A percentile compares a stretch with the other conserved stretches of the same genome.
Evolutionary conservation across 805 yeast species (phyloP).

Genomic region (Saccharomycopsis javanensis): DNA sequence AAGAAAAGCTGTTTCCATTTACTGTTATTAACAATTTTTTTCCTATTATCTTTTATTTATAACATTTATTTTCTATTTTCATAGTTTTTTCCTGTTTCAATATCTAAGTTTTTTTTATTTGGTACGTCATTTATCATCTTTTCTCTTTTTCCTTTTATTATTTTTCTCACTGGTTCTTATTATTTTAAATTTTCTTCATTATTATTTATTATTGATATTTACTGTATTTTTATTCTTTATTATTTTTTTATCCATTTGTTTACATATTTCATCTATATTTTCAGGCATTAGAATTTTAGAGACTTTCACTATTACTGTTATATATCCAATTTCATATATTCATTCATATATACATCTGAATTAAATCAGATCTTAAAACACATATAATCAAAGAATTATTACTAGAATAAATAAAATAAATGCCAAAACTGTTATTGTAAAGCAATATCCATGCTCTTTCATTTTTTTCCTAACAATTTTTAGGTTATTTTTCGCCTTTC

Average conservation of each 20-base stretch:
- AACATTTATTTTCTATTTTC: neutral
- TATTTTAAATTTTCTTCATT: neutral
- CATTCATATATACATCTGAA: neutral
- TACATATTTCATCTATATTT: neutral
- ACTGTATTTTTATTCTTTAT: neutral
- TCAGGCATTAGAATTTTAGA: neutral
- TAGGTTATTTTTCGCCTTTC: conserved; percentile 33
- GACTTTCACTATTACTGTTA: neutral
- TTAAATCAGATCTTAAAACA: neutral
- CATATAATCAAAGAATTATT: conserved; percentile 28
- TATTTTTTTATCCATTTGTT: neutral
- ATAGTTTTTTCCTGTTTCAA: neutral
- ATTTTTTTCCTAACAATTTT: conserved; percentile 32
- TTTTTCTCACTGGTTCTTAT: neutral
- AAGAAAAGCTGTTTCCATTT: neutral
- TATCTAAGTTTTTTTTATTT: neutral
- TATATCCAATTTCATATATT: neutral
- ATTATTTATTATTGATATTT: neutral
- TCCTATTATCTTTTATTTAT: neutral
- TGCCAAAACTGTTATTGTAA: conserved; percentile 34
- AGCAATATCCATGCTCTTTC: conserved; percentile 41
- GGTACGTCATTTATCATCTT: neutral
- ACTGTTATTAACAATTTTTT: neutral
- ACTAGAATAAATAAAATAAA: conserved; percentile 37
- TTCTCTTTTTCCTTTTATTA: neutral